A percentile compares a stretch with the other conserved stretches of the same genome.
Conservation (phyloP, 1,284 basidiomycete genomes). For the Peniophora sp. region DNA sequence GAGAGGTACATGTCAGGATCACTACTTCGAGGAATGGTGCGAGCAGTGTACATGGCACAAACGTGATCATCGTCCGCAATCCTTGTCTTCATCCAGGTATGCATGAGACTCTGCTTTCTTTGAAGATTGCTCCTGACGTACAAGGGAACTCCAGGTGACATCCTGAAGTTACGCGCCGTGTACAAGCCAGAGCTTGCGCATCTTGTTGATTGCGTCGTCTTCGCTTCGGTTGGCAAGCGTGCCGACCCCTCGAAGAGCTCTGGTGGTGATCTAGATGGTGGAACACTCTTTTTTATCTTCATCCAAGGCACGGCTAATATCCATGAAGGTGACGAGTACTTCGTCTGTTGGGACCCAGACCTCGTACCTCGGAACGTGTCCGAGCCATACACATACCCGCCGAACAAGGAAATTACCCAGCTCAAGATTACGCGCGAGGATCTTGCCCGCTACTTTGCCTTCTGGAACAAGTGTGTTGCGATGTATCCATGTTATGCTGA, state of each 20-base stretch:
- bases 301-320: conserved; percentile 1
- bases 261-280: conserved; percentile 55
- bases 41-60: conserved; percentile 46
- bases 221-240: conserved; percentile 50
- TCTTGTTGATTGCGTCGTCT: conserved; percentile 58
- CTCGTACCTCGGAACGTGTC: conserved; percentile 45
- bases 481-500: too few relatives aligned
- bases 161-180: conserved; percentile 53
- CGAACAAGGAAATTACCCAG: conserved; percentile 42
- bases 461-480: conserved; percentile 46
- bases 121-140: background rate
- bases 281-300: conserved; percentile 5
- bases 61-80: conserved; percentile 57
- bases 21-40: conserved; percentile 40
- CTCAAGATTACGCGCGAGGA: conserved; percentile 42
- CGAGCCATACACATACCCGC: conserved; percentile 61
- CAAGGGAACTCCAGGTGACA: conserved; percentile 35
- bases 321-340: conserved; percentile 50
- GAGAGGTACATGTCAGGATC: conserved; percentile 54
- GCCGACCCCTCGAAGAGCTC: conserved; percentile 63
- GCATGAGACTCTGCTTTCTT: conserved; percentile 4
- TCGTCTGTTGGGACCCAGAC: conserved; percentile 61
- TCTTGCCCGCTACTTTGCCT: conserved; percentile 53
- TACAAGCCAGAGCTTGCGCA: conserved; percentile 40
- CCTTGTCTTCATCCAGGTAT: conserved; percentile 59